Base-by-base conservation (phyloP, 164 flowering plant species). In the Magnolia officinalis region DNA sequence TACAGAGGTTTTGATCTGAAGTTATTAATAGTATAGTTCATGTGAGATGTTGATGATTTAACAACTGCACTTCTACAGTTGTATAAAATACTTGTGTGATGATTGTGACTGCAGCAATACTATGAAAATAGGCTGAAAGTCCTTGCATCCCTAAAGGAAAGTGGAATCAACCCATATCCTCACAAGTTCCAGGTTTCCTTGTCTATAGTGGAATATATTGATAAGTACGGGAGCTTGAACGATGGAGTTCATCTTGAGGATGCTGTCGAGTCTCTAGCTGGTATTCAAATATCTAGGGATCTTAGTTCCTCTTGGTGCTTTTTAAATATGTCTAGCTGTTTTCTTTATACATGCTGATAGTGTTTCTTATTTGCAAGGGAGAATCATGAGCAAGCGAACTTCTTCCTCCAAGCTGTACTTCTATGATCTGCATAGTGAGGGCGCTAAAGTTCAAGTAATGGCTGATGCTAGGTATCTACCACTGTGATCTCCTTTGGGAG, bases 371-470 rank as follows among this genome's bases (percentile, higher is more conserved):
- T 68, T 77, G 24, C 14, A 2, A 96, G 99, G 99, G 74, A 84
- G 98, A 74, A 82, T 92, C 29, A 92, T 96, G 98, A 89, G 78
- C 85, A 96, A 96, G 81, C 80, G 99, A 45, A 80, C 92, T 37
- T 91, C 98, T 11, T 90, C 96, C 45, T 83, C 95, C 24, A 92
- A 92, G 87, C 86, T 96, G 10, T 87, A 88, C 83, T 96, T 96
- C 79, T 96, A 96, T 87, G 99, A 94, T 83, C 78, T 96, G 72
- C 89, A 88, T 75, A 89, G 87, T 59, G 83, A 75, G 65, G 92
- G 95, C 82, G 85, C 80, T 9, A 96, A 96, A 85, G 93, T 96
- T 11, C 99, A 96, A 87, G 88, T 96, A 45, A 92, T 96, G 97
- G 90, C 89, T 78, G 97, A 92, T 89, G 90, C 90, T 63, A 90